These are phyloP conservation scores for Xerocomus minutiporus DNA, from an alignment of 1,284 basidiomycete genomes.

Conservation along the genomic window DNA sequence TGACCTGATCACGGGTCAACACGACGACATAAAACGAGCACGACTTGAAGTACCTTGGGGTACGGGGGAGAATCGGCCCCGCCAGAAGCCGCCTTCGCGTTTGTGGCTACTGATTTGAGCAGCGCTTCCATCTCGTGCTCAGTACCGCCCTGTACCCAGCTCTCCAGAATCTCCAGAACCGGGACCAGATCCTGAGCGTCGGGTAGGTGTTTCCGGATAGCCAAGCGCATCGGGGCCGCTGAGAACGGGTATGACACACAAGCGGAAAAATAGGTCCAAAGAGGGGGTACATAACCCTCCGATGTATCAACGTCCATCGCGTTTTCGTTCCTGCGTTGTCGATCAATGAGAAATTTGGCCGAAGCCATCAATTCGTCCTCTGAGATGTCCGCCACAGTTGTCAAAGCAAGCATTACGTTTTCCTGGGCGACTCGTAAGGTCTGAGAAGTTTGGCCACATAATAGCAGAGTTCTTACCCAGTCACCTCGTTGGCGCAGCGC, in stretches of 20 bases:
- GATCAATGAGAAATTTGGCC: slow-evolving; percentile 42
- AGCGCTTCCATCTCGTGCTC: slow-evolving; percentile 41
- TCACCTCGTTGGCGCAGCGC: slow-evolving; percentile 50
- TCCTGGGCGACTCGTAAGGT: slow-evolving; percentile 36
- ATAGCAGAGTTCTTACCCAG: slow-evolving; percentile 49
- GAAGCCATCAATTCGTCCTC: slow-evolving; percentile 56
- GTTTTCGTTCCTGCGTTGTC: slow-evolving; percentile 29
- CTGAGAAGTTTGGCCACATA: background rate
- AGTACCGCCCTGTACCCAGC: slow-evolving; percentile 48
- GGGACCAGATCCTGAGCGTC: slow-evolving; percentile 50
- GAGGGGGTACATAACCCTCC: slow-evolving; percentile 35
- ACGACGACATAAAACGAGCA: background rate
- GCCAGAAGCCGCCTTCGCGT: slow-evolving; percentile 14
- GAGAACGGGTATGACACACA: slow-evolving; percentile 54
- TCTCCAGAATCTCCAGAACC: slow-evolving; percentile 49
- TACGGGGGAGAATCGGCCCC: slow-evolving; percentile 42
- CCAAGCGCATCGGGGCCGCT: slow-evolving; percentile 47
- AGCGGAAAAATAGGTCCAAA: slow-evolving; percentile 48
- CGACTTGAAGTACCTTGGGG: slow-evolving; percentile 39
- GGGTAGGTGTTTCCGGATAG: slow-evolving; percentile 50
- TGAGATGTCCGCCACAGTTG: slow-evolving; percentile 53
- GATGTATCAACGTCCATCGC: slow-evolving; percentile 57
- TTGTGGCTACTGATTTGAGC: slow-evolving; percentile 34
- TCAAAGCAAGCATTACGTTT: slow-evolving; percentile 50
- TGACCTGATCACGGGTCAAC: slow-evolving; percentile 38